These are phyloP conservation scores for Ilyonectria sp. DNA, from an alignment of 2,329 filamentous ascomycete genomes.

Conservation along the genomic window DNA sequence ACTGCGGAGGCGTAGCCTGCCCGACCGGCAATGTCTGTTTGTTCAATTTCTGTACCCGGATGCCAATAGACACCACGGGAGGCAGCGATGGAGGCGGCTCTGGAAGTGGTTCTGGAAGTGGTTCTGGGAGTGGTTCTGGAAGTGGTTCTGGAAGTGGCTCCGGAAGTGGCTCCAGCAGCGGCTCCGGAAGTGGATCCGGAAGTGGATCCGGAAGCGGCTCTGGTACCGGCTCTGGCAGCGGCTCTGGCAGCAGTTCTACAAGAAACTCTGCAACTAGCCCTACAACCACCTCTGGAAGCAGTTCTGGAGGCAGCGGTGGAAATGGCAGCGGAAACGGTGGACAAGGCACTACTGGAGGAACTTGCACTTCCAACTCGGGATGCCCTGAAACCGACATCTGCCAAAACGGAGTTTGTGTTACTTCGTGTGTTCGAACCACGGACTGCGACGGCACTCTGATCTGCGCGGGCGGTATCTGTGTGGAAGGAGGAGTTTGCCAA, in stretches of 20 bases:
- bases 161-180: too few species aligned
- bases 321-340: not conserved
- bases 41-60: slow-evolving; percentile 25
- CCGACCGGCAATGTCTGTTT: slow-evolving; percentile 31
- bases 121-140: slow-evolving; percentile 14
- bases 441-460: slow-evolving; percentile 14
- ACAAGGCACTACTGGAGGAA: not conserved
- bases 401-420: not conserved
- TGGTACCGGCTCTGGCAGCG: too few species aligned
- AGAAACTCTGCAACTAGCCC: too few species aligned
- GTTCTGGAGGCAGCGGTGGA: not conserved
- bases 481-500: not conserved
- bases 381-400: not conserved
- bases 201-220: too few species aligned
- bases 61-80: not conserved
- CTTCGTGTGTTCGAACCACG: not conserved
- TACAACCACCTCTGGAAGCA: not conserved
- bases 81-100: not conserved
- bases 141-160: not conserved
- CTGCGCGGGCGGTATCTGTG: slow-evolving; percentile 1
- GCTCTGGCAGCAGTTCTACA: too few species aligned
- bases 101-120: slow-evolving; percentile 16
- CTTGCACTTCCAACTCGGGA: not conserved
- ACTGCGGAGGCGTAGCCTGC: slow-evolving; percentile 28
- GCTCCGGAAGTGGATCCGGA: too few species aligned